Percentiles rank a stretch among this genome's conserved stretches.
Evolutionary conservation across 352 stramenopile genomes (phyloP).

Genomic region (Phytophthora litchii): DNA sequence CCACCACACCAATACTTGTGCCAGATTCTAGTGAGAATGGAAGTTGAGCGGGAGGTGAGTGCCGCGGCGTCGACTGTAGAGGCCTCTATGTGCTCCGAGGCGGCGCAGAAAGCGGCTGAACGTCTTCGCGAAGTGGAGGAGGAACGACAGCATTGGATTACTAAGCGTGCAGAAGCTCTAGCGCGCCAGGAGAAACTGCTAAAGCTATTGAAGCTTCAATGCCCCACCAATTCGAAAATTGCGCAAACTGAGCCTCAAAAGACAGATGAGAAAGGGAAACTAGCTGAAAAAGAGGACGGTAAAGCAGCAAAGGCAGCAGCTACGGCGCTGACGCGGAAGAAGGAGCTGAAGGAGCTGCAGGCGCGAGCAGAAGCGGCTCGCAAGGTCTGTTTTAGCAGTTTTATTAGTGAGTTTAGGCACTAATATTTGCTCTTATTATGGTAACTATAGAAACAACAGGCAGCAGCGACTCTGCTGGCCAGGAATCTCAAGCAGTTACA

Average conservation of each 20-base stretch:
- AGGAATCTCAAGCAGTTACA: slow-evolving; percentile 37
- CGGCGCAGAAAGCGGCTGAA: slow-evolving; percentile 17
- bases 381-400: slow-evolving; percentile 30
- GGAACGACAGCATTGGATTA: slow-evolving; percentile 30
- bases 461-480: slow-evolving; percentile 25
- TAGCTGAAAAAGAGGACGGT: neutral
- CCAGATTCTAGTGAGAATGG: slow-evolving; percentile 9
- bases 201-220: slow-evolving; percentile 39
- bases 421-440: neutral
- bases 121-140: slow-evolving; percentile 22
- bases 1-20: neutral
- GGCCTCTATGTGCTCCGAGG: slow-evolving; percentile 1
- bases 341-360: slow-evolving; percentile 46
- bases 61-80: slow-evolving; percentile 10
- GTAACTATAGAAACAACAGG: slow-evolving; percentile 35
- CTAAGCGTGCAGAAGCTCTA: slow-evolving; percentile 32
- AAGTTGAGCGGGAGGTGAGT: slow-evolving; percentile 13
- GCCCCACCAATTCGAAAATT: slow-evolving; percentile 2
- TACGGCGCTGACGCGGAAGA: slow-evolving; percentile 23
- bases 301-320: neutral
- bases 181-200: slow-evolving; percentile 32
- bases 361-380: slow-evolving; percentile 27
- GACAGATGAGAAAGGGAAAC: slow-evolving; percentile 5
- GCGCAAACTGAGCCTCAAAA: slow-evolving; percentile 10
- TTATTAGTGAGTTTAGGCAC: neutral